A percentile compares a stretch with the other conserved stretches of the same genome.
Conservation (phyloP, 805 yeast species). For the Hemisphaericaspora nanyangensis region DNA sequence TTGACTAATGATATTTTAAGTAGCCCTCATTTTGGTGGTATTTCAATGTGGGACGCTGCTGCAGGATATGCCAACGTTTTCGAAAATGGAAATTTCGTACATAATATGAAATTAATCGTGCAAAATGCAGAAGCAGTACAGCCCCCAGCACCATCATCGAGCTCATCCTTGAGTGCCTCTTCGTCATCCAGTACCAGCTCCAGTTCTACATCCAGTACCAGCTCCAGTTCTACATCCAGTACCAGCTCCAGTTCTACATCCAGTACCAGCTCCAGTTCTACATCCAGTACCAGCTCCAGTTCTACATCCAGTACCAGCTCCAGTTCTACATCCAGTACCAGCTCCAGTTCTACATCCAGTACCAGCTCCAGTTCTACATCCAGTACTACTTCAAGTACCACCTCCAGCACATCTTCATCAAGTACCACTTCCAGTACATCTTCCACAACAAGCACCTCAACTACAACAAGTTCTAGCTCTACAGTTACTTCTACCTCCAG, state of each 20-base stretch:
- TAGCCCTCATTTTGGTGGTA: conserved; percentile 52
- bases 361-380: conserved; percentile 1
- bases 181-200: conserved; percentile 5
- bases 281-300: conserved; percentile 4
- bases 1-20: conserved; percentile 12
- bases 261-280: background rate
- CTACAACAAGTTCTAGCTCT: conserved; percentile 2
- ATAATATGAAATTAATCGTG: conserved; percentile 42
- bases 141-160: conserved; percentile 4
- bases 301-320: conserved; percentile 3
- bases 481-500: conserved; percentile 3
- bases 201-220: conserved; percentile 4
- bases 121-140: conserved; percentile 12
- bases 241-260: conserved; percentile 3
- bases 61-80: conserved; percentile 36
- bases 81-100: conserved; percentile 18
- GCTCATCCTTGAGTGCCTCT: conserved; percentile 5
- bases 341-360: too few relatives aligned
- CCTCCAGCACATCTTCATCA: background rate
- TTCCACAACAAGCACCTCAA: background rate
- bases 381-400: background rate
- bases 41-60: conserved; percentile 84
- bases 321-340: conserved; percentile 1
- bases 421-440: background rate
- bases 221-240: conserved; percentile 3